Percentiles rank a stretch among this genome's conserved stretches.
Evolutionary conservation across 164 flowering plant species (phyloP).

Genomic region (Taxillus chinensis): DNA sequence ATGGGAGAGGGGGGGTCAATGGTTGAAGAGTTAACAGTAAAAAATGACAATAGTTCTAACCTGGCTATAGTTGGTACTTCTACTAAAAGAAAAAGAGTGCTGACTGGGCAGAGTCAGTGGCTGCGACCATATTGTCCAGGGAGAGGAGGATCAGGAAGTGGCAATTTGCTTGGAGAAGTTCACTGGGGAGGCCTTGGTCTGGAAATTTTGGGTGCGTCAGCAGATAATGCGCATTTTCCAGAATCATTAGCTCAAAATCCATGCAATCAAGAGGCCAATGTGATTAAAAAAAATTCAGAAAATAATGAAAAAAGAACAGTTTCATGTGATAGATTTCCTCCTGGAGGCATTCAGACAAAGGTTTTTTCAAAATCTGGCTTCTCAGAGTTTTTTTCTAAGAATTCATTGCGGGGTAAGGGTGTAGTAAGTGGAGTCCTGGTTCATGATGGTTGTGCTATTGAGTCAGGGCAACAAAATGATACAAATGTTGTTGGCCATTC

Average conservation of each 20-base stretch:
- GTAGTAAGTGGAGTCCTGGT: slow-evolving; percentile 27
- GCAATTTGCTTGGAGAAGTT: slow-evolving; percentile 17
- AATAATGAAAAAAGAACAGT: slow-evolving; percentile 16
- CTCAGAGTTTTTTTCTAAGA: slow-evolving; percentile 64
- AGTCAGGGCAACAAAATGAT: slow-evolving; percentile 15
- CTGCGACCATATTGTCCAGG: slow-evolving; percentile 34
- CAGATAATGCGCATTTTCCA: slow-evolving; percentile 21
- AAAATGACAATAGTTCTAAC: slow-evolving; percentile 26
- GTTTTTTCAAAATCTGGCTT: slow-evolving; percentile 63
- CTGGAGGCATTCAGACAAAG: slow-evolving; percentile 54
- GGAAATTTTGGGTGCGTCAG: slow-evolving; percentile 14
- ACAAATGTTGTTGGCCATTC: slow-evolving; percentile 14
- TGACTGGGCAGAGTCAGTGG: slow-evolving; percentile 32
- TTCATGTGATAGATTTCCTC: slow-evolving; percentile 16
- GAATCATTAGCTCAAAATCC: slow-evolving; percentile 25
- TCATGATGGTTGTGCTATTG: slow-evolving; percentile 20
- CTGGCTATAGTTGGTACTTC: slow-evolving; percentile 37
- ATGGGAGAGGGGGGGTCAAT: slow-evolving; percentile 34
- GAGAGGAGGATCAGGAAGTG: slow-evolving; percentile 38
- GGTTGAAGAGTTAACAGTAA: slow-evolving; percentile 69
- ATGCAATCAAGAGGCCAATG: slow-evolving; percentile 12
- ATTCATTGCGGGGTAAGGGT: slow-evolving; percentile 70
- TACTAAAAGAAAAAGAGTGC: slow-evolving; percentile 25
- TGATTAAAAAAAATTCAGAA: slow-evolving; percentile 12
- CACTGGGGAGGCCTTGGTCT: slow-evolving; percentile 19